A percentile compares a stretch with the other conserved stretches of the same genome.
Evolutionary conservation across 306 rosid species (phyloP).

Genomic region (Rubus parviflorus): DNA sequence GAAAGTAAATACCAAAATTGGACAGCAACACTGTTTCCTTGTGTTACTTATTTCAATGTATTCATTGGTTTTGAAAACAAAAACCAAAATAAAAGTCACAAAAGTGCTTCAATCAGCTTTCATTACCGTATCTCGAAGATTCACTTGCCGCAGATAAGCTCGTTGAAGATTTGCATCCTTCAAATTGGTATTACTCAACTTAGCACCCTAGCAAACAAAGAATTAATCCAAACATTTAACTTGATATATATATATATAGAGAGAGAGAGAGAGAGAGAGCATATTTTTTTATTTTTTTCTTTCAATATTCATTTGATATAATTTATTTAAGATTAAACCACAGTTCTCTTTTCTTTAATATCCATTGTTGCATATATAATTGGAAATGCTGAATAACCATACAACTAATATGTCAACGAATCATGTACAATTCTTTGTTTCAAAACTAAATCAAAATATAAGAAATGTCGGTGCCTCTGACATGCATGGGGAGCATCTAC

Average conservation of each 20-base stretch:
- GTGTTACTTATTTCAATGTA: background rate
- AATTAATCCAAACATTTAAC: background rate
- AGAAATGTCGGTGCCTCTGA: background rate
- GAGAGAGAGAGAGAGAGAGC: background rate
- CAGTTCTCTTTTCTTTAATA: background rate
- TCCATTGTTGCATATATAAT: background rate
- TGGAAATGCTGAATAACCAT: background rate
- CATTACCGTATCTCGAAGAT: slow-evolving; percentile 78
- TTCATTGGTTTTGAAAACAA: background rate
- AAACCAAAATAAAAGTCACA: slow-evolving; percentile 7
- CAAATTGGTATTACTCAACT: slow-evolving; percentile 72
- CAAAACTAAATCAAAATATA: background rate
- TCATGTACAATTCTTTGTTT: background rate
- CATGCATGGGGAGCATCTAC: background rate
- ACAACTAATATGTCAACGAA: background rate
- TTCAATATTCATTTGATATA: background rate
- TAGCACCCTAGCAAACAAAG: slow-evolving; percentile 67
- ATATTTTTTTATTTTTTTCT: background rate
- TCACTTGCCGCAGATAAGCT: slow-evolving; percentile 78
- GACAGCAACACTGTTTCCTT: background rate
- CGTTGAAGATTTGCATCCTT: slow-evolving; percentile 89
- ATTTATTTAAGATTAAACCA: background rate
- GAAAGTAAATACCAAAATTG: no score
- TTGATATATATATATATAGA: background rate
- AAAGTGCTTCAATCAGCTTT: slow-evolving; percentile 6